Percentiles rank a stretch among this genome's conserved stretches.
Evolutionary conservation across 495 filamentous ascomycete species (phyloP).

Genomic region (Hypoxylon trugodes): DNA sequence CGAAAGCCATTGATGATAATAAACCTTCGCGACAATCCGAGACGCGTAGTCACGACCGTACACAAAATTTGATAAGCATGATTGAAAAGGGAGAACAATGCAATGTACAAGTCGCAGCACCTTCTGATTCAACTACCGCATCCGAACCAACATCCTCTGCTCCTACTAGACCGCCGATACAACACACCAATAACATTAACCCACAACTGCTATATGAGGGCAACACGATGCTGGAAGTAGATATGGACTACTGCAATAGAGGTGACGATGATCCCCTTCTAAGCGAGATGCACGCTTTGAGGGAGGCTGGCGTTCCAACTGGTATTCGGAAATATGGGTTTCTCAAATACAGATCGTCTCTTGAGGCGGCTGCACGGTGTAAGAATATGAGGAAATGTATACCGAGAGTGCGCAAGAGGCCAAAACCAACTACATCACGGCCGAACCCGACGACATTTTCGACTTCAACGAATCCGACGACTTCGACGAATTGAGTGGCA

Average conservation of each 20-base stretch:
- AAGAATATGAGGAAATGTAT: conserved; percentile 52
- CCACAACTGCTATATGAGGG: conserved; percentile 14
- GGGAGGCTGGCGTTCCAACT: conserved; percentile 40
- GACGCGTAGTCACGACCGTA: conserved; percentile 29
- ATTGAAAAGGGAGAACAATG: conserved; percentile 49
- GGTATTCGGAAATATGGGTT: conserved; percentile 48
- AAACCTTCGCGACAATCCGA: conserved; percentile 27
- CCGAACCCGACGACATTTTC: conserved; percentile 33
- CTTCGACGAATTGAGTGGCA: conserved; percentile 12
- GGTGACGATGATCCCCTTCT: conserved; percentile 28
- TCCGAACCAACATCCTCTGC: conserved; percentile 7
- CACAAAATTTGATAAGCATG: conserved; percentile 46
- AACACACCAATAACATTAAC: conserved; percentile 29
- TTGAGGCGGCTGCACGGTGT: conserved; percentile 52
- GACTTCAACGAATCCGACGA: conserved; percentile 19
- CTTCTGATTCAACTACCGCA: conserved; percentile 22
- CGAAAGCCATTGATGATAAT: conserved; percentile 5
- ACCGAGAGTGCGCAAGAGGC: conserved; percentile 55
- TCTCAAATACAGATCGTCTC: conserved; percentile 50
- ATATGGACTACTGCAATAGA: conserved; percentile 37
- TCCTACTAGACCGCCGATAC: conserved; percentile 1
- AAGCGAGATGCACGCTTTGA: conserved; percentile 32
- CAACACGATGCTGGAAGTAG: conserved; percentile 40
- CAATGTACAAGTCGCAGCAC: conserved; percentile 41
- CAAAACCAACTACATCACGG: conserved; percentile 29